Evolutionary conservation across 2,329 filamentous ascomycete species (phyloP).

Genomic region (Escovopsis sp.): DNA sequence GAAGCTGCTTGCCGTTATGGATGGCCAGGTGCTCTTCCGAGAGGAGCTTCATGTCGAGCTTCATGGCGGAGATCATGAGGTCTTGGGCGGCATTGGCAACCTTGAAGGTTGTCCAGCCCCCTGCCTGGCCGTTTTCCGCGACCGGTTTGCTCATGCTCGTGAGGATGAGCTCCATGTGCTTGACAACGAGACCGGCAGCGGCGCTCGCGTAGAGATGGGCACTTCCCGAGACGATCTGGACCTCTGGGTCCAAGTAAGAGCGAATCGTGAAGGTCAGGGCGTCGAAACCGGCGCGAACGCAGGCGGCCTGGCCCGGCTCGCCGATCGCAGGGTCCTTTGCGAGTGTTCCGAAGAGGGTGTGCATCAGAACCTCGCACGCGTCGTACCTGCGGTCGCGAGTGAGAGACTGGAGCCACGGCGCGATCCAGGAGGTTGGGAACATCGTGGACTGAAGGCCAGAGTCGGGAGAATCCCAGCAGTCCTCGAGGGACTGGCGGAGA

Average conservation of each 20-base stretch:
- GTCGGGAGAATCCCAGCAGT: slow-evolving; percentile 19
- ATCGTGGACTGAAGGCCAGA: slow-evolving; percentile 34
- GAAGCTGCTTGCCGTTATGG: slow-evolving; percentile 42
- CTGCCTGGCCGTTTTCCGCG: slow-evolving; percentile 2
- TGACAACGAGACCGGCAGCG: slow-evolving; percentile 49
- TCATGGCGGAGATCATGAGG: slow-evolving; percentile 39
- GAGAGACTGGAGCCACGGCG: slow-evolving; percentile 63
- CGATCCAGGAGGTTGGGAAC: slow-evolving; percentile 64
- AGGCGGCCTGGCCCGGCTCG: slow-evolving; percentile 42
- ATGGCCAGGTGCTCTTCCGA: slow-evolving; percentile 40
- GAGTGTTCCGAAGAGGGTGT: slow-evolving; percentile 56
- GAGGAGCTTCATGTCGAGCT: slow-evolving; percentile 28
- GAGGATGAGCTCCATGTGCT: slow-evolving; percentile 46
- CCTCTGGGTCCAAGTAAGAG: slow-evolving; percentile 35
- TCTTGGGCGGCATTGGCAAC: slow-evolving; percentile 29
- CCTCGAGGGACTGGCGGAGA: slow-evolving; percentile 43
- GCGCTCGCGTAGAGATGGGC: slow-evolving; percentile 49
- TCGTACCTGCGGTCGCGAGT: slow-evolving; percentile 61
- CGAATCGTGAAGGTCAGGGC: slow-evolving; percentile 41
- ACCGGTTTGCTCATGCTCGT: slow-evolving; percentile 16
- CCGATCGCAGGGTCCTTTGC: slow-evolving; percentile 40
- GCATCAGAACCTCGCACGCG: slow-evolving; percentile 63
- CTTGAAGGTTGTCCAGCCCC: slow-evolving; percentile 26
- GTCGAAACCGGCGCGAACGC: slow-evolving; percentile 49
- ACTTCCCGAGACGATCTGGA: slow-evolving; percentile 32